Conservation (phyloP, 2,329 filamentous ascomycete genomes). For the Leptosphaerulina australis region DNA sequence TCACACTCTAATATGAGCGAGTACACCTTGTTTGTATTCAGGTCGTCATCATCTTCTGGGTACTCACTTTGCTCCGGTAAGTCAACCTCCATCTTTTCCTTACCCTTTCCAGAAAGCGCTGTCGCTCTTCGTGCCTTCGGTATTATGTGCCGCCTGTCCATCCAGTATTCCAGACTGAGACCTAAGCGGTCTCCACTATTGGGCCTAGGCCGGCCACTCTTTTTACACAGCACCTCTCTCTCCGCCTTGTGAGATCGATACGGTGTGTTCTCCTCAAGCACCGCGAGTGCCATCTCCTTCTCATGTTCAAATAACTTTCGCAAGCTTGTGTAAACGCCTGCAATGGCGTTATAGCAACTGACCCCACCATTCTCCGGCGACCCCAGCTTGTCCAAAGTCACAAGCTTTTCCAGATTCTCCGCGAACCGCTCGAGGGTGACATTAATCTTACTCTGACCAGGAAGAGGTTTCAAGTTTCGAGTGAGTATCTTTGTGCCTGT, state of each 20-base stretch:
- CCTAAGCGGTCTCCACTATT: constrained; percentile 71
- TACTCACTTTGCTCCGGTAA: constrained; percentile 21
- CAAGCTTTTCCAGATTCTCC: constrained; percentile 71
- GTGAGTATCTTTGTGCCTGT: constrained; percentile 70
- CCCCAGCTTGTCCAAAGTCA: constrained; percentile 74
- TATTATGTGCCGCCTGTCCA: constrained; percentile 61
- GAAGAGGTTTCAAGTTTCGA: constrained; percentile 65
- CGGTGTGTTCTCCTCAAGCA: constrained; percentile 47
- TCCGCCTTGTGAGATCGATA: constrained; percentile 56
- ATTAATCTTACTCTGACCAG: constrained; percentile 68
- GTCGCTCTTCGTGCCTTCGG: constrained; percentile 24
- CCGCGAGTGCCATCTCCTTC: constrained; percentile 52
- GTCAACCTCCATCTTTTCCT: constrained; percentile 46
- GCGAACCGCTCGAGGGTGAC: constrained; percentile 74
- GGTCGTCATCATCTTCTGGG: constrained; percentile 46
- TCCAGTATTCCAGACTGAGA: constrained; percentile 79
- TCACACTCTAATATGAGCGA: constrained; percentile 71
- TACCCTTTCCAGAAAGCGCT: constrained; percentile 47
- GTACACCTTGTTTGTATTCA: constrained; percentile 62
- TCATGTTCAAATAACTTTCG: constrained; percentile 74
- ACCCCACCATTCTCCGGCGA: constrained; percentile 62
- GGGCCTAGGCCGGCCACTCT: constrained; percentile 73
- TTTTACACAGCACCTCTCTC: constrained; percentile 69
- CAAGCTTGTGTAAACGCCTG: constrained; percentile 73
- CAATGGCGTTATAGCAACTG: constrained; percentile 78